phyloP scores from a whole-genome alignment of 1,139 yeast species.

The Sugiyamaella sp. region DNA sequence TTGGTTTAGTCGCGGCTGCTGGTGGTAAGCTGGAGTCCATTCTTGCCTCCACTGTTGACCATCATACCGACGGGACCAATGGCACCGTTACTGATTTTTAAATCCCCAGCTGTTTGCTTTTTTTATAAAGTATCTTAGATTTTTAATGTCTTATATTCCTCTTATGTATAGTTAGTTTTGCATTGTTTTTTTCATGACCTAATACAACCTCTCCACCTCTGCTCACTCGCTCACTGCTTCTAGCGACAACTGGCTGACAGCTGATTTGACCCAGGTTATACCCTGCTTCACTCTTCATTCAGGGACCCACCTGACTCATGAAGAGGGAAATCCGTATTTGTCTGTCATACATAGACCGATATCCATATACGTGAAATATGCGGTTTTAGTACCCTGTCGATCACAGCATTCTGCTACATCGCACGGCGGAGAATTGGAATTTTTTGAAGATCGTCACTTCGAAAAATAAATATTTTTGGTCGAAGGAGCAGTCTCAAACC shows the following conservation, averaged over 20 bases:
- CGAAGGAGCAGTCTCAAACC: background rate
- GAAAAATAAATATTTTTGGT: slow-evolving; percentile 10
- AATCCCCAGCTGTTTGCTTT: background rate
- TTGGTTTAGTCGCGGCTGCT: slow-evolving; percentile 94
- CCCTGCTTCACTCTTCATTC: too few species aligned
- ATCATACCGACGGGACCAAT: slow-evolving; percentile 7
- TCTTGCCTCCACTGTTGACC: slow-evolving; percentile 9
- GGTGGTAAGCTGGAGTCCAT: slow-evolving; percentile 66
- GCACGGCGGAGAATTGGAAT: slow-evolving; percentile 2
- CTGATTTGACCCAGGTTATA: too few species aligned
- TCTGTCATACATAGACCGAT: too few species aligned
- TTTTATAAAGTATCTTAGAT: slow-evolving; percentile 4
- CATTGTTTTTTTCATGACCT: slow-evolving; percentile 5
- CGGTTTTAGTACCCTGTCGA: too few species aligned
- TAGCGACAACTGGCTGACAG: too few species aligned
- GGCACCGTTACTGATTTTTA: slow-evolving; percentile 17
- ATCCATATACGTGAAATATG: too few species aligned
- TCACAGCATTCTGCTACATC: background rate
- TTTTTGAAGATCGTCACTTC: slow-evolving; percentile 10
- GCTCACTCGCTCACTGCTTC: background rate
- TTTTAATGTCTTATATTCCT: slow-evolving; percentile 2
- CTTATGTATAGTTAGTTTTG: slow-evolving; percentile 13
- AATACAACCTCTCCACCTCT: background rate
- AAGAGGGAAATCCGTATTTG: too few species aligned
- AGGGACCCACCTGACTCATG: too few species aligned